Percentiles rank a stretch among this genome's conserved stretches.
phyloP scores from a whole-genome alignment of 1,284 basidiomycete species.

The Leccinum pallidistipes region DNA sequence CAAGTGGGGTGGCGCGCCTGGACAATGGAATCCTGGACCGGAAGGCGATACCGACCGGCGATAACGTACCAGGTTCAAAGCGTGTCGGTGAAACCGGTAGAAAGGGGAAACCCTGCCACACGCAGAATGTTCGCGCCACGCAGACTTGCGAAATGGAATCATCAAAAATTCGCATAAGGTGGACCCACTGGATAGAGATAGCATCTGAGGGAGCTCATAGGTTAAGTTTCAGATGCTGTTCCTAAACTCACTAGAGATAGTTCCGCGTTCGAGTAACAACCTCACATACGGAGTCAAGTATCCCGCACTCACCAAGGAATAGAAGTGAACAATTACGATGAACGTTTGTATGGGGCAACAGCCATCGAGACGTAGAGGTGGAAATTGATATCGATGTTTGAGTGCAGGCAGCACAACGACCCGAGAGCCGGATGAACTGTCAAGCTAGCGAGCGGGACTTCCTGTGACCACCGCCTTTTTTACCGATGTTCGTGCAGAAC shows the following conservation, averaged over 20 bases:
- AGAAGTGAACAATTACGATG: not conserved
- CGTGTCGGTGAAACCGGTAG: not conserved
- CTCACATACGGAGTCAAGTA: not conserved
- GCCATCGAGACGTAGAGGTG: not conserved
- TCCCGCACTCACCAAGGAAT: not conserved
- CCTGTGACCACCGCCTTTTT: not conserved
- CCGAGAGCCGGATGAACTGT: not conserved
- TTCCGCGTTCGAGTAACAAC: slow-evolving; percentile 5
- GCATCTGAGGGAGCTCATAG: not conserved
- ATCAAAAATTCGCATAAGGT: not conserved
- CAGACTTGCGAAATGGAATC: not conserved
- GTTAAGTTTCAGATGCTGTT: not conserved
- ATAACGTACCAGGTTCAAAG: not conserved
- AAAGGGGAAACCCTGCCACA: not conserved
- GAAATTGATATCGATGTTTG: not conserved
- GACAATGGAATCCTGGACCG: not conserved
- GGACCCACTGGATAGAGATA: not conserved
- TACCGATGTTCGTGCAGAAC: not conserved
- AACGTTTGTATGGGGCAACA: not conserved
- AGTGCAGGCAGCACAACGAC: not conserved
- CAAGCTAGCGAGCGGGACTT: slow-evolving; percentile 8
- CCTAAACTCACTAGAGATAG: not conserved
- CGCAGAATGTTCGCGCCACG: not conserved
- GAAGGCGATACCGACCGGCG: not conserved
- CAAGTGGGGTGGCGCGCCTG: not conserved